A percentile compares a stretch with the other conserved stretches of the same genome.
Conservation (phyloP, 257 asterid genomes). For the Solanum corneliomulleri region DNA sequence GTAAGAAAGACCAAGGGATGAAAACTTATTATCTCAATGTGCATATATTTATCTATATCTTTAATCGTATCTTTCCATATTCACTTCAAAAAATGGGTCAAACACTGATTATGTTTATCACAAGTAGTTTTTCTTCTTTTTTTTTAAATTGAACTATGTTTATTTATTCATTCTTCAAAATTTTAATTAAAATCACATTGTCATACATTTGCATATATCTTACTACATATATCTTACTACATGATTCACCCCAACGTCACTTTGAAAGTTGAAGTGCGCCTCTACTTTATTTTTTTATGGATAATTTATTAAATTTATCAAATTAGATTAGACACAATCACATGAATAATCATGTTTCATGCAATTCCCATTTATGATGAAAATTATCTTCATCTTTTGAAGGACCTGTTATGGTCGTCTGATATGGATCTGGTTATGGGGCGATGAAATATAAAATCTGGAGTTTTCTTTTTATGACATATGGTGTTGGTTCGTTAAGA, state of each 20-base stretch:
- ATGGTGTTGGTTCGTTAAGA: too few species aligned
- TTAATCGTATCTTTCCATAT: too few species aligned
- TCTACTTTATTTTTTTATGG: too few species aligned
- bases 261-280: neutral
- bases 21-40: neutral
- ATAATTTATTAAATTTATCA: neutral
- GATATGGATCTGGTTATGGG: too few species aligned
- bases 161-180: neutral
- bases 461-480: too few species aligned
- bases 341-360: neutral
- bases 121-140: neutral
- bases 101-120: neutral
- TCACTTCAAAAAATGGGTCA: neutral
- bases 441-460: too few species aligned
- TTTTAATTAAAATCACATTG: neutral
- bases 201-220: neutral
- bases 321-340: neutral
- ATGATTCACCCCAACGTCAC: neutral
- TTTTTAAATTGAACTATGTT: neutral
- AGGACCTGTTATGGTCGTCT: neutral
- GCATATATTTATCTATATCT: neutral
- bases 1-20: neutral
- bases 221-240: neutral
- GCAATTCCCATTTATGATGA: neutral
- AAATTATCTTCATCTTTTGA: neutral